phyloP scores from a whole-genome alignment of 305 asterid species.

The Nicotiana rustica region DNA sequence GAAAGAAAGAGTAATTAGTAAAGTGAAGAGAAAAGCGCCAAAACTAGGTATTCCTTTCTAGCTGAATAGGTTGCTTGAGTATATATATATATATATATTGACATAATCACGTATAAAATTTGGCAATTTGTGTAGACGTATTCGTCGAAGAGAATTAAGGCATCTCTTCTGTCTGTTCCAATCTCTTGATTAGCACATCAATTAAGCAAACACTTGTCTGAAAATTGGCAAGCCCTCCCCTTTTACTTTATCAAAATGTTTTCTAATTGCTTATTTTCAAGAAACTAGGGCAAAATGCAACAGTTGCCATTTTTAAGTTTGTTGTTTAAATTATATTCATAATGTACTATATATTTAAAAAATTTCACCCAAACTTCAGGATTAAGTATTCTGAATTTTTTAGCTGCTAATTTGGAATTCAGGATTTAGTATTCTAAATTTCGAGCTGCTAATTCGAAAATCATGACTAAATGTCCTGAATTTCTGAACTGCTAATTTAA shows the following conservation, averaged over 20 bases:
- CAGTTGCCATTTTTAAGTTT: too few relatives aligned
- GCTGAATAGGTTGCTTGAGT: slow-evolving; percentile 18
- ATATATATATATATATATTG: slow-evolving; percentile 39
- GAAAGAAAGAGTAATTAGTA: slow-evolving; percentile 39
- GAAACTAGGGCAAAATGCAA: too few relatives aligned
- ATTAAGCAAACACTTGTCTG: slow-evolving; percentile 29
- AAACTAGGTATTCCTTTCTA: slow-evolving; percentile 53
- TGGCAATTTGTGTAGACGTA: slow-evolving; percentile 41
- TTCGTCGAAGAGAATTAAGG: slow-evolving; percentile 55
- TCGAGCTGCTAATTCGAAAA: too few relatives aligned
- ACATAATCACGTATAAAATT: background rate
- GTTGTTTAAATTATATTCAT: too few relatives aligned
- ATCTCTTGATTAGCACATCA: slow-evolving; percentile 38
- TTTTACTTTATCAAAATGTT: background rate
- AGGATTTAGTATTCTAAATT: too few relatives aligned
- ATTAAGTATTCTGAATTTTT: too few relatives aligned
- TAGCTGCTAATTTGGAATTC: too few relatives aligned
- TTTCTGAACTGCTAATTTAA: too few relatives aligned
- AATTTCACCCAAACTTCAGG: too few relatives aligned
- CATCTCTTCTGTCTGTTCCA: slow-evolving; percentile 59
- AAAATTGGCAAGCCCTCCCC: background rate
- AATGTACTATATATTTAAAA: too few relatives aligned
- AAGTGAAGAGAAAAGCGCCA: slow-evolving; percentile 52
- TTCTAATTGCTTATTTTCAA: background rate
- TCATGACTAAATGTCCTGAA: too few relatives aligned